Conservation (phyloP, 2,329 filamentous ascomycete genomes). For the Colletotrichum sp. region DNA sequence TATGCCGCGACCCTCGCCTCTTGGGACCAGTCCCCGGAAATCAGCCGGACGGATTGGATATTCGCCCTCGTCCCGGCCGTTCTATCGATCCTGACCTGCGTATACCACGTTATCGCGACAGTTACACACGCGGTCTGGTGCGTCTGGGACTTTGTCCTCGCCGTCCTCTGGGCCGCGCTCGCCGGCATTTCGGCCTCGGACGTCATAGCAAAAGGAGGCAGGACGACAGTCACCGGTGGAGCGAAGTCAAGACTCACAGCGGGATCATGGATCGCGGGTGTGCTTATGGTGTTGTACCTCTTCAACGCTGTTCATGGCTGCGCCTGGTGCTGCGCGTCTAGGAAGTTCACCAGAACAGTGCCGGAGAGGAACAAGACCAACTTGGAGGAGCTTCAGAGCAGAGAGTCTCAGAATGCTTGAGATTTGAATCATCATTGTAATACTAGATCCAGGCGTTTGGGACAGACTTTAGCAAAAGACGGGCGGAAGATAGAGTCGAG, state of each 20-base stretch:
- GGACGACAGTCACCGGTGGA: background rate
- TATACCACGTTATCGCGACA: conserved; percentile 8
- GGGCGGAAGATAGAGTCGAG: background rate
- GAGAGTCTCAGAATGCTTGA: background rate
- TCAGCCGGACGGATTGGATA: background rate
- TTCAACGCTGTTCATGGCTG: background rate
- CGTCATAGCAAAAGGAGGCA: background rate
- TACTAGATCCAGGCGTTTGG: background rate
- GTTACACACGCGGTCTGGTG: conserved; percentile 13
- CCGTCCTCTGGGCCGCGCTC: conserved; percentile 17
- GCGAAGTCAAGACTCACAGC: background rate
- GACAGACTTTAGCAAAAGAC: background rate
- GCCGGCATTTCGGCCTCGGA: background rate
- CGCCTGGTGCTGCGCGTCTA: background rate
- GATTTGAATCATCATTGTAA: background rate
- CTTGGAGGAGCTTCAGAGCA: background rate
- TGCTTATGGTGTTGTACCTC: conserved; percentile 7
- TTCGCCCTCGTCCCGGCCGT: conserved; percentile 9
- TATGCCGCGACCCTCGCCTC: conserved; percentile 9
- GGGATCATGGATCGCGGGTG: conserved; percentile 3
- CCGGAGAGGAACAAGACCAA: background rate
- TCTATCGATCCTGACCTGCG: background rate
- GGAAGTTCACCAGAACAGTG: background rate
- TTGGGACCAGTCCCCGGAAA: background rate
- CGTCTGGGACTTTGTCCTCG: conserved; percentile 10